These are phyloP conservation scores for Posidonia oceanica DNA, from an alignment of 116 monocot genomes.

Conservation along the genomic window DNA sequence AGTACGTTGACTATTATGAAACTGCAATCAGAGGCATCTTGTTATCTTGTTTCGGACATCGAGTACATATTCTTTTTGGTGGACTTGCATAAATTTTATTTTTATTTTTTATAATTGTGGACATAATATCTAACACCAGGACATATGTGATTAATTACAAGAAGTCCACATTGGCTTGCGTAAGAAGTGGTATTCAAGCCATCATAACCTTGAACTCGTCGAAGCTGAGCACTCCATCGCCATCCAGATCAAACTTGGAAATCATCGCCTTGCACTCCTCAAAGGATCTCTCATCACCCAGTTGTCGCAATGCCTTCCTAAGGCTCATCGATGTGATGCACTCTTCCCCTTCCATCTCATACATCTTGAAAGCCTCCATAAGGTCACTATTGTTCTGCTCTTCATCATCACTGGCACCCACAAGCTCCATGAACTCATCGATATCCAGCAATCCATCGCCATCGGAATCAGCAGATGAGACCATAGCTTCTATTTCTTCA, in stretches of 20 bases:
- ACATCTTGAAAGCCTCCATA: slow-evolving; percentile 23
- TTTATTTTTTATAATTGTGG: too few species aligned
- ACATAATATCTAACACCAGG: too few species aligned
- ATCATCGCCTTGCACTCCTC: slow-evolving; percentile 35
- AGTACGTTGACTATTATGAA: too few species aligned
- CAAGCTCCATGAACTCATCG: slow-evolving; percentile 5
- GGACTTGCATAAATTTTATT: too few species aligned
- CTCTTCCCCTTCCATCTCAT: slow-evolving; percentile 26
- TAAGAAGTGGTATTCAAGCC: not conserved
- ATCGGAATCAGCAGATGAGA: slow-evolving; percentile 18
- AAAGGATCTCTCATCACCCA: slow-evolving; percentile 6
- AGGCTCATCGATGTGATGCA: slow-evolving; percentile 28
- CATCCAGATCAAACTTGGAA: slow-evolving; percentile 21
- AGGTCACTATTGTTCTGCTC: slow-evolving; percentile 3
- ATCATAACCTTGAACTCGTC: slow-evolving; percentile 19
- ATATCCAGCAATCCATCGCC: slow-evolving; percentile 24
- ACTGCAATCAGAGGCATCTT: too few species aligned
- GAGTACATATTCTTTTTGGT: too few species aligned
- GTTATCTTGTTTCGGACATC: too few species aligned
- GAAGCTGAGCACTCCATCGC: slow-evolving; percentile 32
- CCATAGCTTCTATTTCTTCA: not conserved
- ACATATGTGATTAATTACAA: too few species aligned
- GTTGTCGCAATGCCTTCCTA: slow-evolving; percentile 8
- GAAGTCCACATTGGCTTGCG: too few species aligned
- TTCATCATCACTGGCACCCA: slow-evolving; percentile 13